These are phyloP conservation scores for Xylaria sp. DNA, from an alignment of 2,329 filamentous ascomycete species.

Conservation along the genomic window DNA sequence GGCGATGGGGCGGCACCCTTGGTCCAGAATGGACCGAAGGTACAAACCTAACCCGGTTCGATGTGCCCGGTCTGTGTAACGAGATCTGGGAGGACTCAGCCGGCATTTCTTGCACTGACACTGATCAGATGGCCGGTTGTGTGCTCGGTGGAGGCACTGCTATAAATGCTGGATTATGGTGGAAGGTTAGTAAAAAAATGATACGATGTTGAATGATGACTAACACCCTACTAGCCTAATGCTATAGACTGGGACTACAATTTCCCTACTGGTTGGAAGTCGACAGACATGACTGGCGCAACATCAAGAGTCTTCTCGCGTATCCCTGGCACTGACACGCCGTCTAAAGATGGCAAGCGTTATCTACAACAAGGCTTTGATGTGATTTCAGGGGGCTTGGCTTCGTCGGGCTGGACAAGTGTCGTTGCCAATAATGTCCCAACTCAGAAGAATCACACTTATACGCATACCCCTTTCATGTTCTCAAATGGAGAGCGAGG, in stretches of 20 bases:
- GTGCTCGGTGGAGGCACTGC: constrained; percentile 74
- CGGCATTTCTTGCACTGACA: constrained; percentile 74
- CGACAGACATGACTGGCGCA: constrained; percentile 67
- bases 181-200: constrained; percentile 56
- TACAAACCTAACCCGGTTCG: constrained; percentile 74
- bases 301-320: constrained; percentile 71
- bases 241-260: constrained; percentile 75
- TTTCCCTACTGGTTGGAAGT: constrained; percentile 78
- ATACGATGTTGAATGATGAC: constrained; percentile 14
- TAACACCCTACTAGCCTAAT: constrained; percentile 58
- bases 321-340: constrained; percentile 75
- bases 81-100: constrained; percentile 72
- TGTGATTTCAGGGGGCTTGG: constrained; percentile 68
- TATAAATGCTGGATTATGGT: constrained; percentile 76
- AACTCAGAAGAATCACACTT: constrained; percentile 72
- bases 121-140: constrained; percentile 78
- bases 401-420: constrained; percentile 68
- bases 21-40: constrained; percentile 70
- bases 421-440: constrained; percentile 70
- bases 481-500: constrained; percentile 72
- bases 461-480: constrained; percentile 73
- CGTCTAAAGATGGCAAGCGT: constrained; percentile 72
- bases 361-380: constrained; percentile 76
- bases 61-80: constrained; percentile 77
- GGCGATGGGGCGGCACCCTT: constrained; percentile 71